Base-by-base conservation (phyloP, 1,139 yeast genomes). In the Torulaspora pretoriensis region DNA sequence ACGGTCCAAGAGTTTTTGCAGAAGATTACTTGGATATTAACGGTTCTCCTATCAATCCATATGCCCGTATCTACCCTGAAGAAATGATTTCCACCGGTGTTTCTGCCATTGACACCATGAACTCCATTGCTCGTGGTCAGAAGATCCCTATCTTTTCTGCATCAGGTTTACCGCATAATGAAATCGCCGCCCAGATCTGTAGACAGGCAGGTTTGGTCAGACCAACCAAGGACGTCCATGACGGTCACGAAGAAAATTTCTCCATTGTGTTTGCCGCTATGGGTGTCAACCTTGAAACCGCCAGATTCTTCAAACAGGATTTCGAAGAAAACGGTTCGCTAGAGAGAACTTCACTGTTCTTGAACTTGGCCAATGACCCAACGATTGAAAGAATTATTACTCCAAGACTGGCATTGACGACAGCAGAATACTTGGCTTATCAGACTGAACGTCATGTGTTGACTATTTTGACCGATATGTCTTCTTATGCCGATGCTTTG, bases 1-100 rank as follows among this genome's bases (percentile, higher is more conserved):
- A 88, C 62, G 99, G 99, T 50, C 99, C 99, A 55, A 86, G 86
- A 70, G 96, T 92, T 47, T 85, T 92, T 65, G 98, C 99, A 43
- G 99, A 92, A 70, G 99, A 92, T 68, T 92, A 88, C 69, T 76
- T 94, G 69, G 99, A 92, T 69, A 94, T 92, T 65, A 92, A 92
- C 68, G 99, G 99, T 50, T 89, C 97, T 34, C 98, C 99, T 62
- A 92, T 92, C 68, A 92, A 92, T 67, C 99, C 99, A 42, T 92
- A 72, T 68, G 95, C 97, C 40, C 94, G 99, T 74, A 92, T 92
- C 59, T 92, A 94, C 67, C 99, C 99, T 19, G 98, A 92, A 74
- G 99, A 92, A 75, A 92, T 92, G 98, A 92, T 92, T 62, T 89
- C 97, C 45, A 92, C 98, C 23, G 99, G 99, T 78, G 77, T 92